A percentile compares a stretch with the other conserved stretches of the same genome.
Evolutionary conservation across 208 protist genomes (phyloP).

Genomic region (Leishmania arabica): DNA sequence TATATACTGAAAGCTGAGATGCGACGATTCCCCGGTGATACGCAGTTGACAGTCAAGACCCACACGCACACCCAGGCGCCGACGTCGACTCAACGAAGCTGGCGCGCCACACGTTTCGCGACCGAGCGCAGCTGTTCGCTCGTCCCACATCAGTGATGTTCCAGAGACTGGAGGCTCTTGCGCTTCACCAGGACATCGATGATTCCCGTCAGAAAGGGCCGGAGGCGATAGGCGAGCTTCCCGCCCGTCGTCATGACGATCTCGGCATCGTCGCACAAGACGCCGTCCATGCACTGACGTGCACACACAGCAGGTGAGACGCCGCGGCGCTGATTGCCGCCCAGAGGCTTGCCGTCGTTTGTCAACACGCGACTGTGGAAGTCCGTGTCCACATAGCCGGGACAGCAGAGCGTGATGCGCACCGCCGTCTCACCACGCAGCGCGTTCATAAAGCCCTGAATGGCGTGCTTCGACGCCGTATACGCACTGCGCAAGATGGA

Average conservation of each 20-base stretch:
- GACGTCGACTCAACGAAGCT: neutral
- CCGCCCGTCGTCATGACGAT: constrained; percentile 74
- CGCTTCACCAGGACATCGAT: constrained; percentile 71
- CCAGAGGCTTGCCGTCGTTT: constrained; percentile 34
- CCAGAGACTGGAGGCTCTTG: constrained; percentile 73
- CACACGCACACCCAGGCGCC: neutral
- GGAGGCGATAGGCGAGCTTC: constrained; percentile 74
- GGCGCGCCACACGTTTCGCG: neutral
- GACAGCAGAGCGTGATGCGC: constrained; percentile 79
- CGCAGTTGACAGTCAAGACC: neutral
- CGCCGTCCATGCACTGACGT: constrained; percentile 52
- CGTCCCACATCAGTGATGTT: constrained; percentile 22
- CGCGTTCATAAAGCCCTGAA: constrained; percentile 90
- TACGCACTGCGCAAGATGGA: constrained; percentile 79
- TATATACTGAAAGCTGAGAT: neutral
- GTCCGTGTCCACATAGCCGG: constrained; percentile 85
- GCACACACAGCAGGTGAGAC: constrained; percentile 61
- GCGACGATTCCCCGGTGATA: neutral
- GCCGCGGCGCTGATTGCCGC: constrained; percentile 54
- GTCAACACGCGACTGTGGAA: constrained; percentile 74
- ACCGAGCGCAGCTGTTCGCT: neutral
- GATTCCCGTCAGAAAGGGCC: constrained; percentile 63
- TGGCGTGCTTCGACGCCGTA: constrained; percentile 85
- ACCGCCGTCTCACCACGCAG: constrained; percentile 77
- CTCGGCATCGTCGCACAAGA: constrained; percentile 61